Evolutionary conservation across 1,284 basidiomycete species (phyloP).

Genomic region (Quambalaria eucalypti): DNA sequence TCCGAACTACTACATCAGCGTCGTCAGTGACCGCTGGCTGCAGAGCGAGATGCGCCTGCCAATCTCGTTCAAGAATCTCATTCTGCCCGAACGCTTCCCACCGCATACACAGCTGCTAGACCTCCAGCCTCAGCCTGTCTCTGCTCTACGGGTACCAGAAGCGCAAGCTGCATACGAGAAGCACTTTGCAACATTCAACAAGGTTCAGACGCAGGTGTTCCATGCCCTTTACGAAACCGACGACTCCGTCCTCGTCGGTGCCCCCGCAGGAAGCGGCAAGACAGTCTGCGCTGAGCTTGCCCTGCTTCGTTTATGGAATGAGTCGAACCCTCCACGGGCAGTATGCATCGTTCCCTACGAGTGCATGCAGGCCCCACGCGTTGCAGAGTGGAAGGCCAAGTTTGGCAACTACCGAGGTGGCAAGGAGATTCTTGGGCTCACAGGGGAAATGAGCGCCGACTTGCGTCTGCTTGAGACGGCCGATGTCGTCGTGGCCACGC

Average conservation of each 20-base stretch:
- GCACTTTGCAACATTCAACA: conserved; percentile 79
- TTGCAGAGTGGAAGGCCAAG: conserved; percentile 78
- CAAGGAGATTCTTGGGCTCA: conserved; percentile 84
- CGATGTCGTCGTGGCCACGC: conserved; percentile 84
- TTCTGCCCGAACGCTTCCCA: conserved; percentile 94
- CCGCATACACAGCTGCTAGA: conserved; percentile 84
- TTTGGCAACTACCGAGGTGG: conserved; percentile 73
- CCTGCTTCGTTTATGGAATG: conserved; percentile 76
- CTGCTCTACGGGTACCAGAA: conserved; percentile 82
- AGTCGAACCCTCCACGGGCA: conserved; percentile 59
- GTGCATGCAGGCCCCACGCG: conserved; percentile 86
- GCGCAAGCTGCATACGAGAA: conserved; percentile 69
- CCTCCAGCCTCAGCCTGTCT: conserved; percentile 78
- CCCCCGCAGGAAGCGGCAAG: conserved; percentile 92
- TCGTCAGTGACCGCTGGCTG: conserved; percentile 90
- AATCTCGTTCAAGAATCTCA: conserved; percentile 94
- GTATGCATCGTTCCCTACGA: conserved; percentile 95
- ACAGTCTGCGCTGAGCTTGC: conserved; percentile 96
- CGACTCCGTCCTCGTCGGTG: conserved; percentile 90
- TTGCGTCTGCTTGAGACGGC: conserved; percentile 67
- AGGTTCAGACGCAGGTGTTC: conserved; percentile 98
- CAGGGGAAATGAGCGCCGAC: conserved; percentile 90
- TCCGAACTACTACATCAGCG: conserved; percentile 92
- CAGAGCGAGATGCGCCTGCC: conserved; percentile 89
- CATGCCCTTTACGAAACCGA: conserved; percentile 92